Evolutionary conservation across 106 monocot species (phyloP), one percentile per base, ranked within the genome.

Genomic region (Dioscorea dumetorum): DNA sequence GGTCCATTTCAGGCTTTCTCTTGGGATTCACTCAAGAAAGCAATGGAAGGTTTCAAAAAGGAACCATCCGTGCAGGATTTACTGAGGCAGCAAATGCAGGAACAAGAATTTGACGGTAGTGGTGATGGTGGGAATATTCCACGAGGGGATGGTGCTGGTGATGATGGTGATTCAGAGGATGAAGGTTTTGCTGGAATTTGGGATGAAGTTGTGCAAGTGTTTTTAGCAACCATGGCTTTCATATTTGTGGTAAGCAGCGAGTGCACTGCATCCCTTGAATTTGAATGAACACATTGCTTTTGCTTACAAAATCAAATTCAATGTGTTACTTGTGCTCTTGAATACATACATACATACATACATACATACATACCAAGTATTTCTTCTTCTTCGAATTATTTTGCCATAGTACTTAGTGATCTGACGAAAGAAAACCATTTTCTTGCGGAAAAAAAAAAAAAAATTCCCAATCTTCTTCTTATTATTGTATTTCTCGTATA

Each of bases 131-230:
- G 72, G 57, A 21, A 33, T 58, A 50, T 56, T 70, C 63, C 77
- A 20, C 62, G 67, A 8, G 70, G 66, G 13, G 77, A 70, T 61
- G 67, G 68, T 49, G 84, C 56, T 76, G 78, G 78, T 28, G 28
- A 52, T 61, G 59, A 28, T 51, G 74, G 67, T 70, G 74, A 58
- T 53, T 18, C 71, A 74, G 83, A 71, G 35, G 80, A 78, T 70
- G 75, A 70, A 62, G 62, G 76, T 33, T 77, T 85, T 74, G 57
- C 65, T 41, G 84, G 65, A 62, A 64, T 67, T 58, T 67, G 78
- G 16, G 82, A 85, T 71, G 88, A 88, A 68, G 10, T 71, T 2
- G 22, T 85, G 12, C 84, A 88, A 79, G 84, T 88, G 50, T 48
- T 82, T 66, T 68, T 88, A 28, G 88, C 88, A n/a, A 81, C 81